Percentiles rank a stretch among this genome's conserved stretches.
Conservation (phyloP, 352 stramenopile species). For the Phytophthora tentaculata region DNA sequence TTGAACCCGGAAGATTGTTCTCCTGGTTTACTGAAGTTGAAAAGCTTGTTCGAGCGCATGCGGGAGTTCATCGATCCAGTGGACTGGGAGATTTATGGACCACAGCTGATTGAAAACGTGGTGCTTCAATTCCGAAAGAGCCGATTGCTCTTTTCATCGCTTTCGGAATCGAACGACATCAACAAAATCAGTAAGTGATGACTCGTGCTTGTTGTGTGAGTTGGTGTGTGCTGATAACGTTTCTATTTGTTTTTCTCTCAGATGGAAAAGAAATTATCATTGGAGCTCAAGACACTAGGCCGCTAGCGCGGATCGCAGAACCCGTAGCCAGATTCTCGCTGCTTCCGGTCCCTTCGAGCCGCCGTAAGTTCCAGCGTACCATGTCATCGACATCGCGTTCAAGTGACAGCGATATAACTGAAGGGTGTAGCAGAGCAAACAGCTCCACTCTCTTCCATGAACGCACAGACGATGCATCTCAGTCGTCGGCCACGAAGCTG, state of each 20-base stretch:
- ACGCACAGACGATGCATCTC: conserved; percentile 35
- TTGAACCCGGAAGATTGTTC: conserved; percentile 63
- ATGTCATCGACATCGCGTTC: conserved; percentile 32
- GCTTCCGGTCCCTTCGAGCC: conserved; percentile 68
- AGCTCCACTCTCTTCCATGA: conserved; percentile 55
- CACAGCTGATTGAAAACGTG: conserved; percentile 86
- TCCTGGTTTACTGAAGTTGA: conserved; percentile 59
- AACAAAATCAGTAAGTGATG: conserved; percentile 80
- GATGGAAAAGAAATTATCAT: conserved; percentile 81
- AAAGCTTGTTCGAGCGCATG: conserved; percentile 77
- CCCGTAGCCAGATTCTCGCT: conserved; percentile 83
- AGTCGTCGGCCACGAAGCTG: conserved; percentile 58
- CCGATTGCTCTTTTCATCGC: conserved; percentile 83
- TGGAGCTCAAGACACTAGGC: conserved; percentile 67
- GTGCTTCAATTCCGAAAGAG: conserved; percentile 88
- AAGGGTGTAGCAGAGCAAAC: conserved; percentile 36
- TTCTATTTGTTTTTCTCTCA: conserved; percentile 25
- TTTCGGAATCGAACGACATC: conserved; percentile 84
- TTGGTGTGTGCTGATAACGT: conserved; percentile 14
- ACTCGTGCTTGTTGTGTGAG: background rate
- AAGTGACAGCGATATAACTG: conserved; percentile 35
- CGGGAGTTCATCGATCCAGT: conserved; percentile 86
- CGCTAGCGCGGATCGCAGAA: conserved; percentile 73
- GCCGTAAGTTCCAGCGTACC: conserved; percentile 58
- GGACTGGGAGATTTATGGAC: conserved; percentile 90